Evolutionary conservation across 352 stramenopile genomes (phyloP), one percentile per base, ranked within the genome.

Genomic region (Phytopythium delawarense): DNA sequence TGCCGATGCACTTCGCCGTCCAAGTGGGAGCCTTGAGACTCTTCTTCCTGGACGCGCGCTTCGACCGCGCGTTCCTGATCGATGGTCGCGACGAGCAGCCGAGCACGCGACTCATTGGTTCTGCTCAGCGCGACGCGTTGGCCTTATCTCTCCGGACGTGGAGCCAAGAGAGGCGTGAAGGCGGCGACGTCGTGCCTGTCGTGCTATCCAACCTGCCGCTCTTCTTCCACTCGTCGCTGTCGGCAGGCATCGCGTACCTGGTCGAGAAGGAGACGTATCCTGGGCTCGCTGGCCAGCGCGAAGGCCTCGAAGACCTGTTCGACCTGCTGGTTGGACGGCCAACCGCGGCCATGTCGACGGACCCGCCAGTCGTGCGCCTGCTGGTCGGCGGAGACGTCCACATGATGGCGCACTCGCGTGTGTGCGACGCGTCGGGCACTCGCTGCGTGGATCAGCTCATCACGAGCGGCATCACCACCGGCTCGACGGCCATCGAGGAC

Each of bases 181-280:
- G 20, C 11, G 1, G 12, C 32, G 4, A 30, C 4, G 51, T 75
- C 52, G 13, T 54, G 59, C 18, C 65, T 2, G 75, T 90, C 16
- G 71, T 90, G 54, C 66, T 90, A 32, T 53, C 80, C 1, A 71
- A 62, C 23, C 70, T 92, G 49, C 83, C 83, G 21, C 67, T 92
- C 2, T 90, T 90, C 57, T 92, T 90, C 50, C 83, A 92, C 64
- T 87, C 78, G 34, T 46, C 58, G 9, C 42, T 87, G 2, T 76
- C 80, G 4, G 77, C 76, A 7, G 65, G 59, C 16, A 78, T 92
- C 35, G 74, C 72, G 55, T 71, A 87, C 57, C 16, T 64, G 2
- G 70, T 88, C 20, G 83, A 92, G 52, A 69, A 82, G 9, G 83
- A 92, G 58, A 76, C 74, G 45, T 92, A 92, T 34, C 83, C 83